Evolutionary conservation across 306 rosid genomes (phyloP).

Genomic region (Mimosa bimucronata): DNA sequence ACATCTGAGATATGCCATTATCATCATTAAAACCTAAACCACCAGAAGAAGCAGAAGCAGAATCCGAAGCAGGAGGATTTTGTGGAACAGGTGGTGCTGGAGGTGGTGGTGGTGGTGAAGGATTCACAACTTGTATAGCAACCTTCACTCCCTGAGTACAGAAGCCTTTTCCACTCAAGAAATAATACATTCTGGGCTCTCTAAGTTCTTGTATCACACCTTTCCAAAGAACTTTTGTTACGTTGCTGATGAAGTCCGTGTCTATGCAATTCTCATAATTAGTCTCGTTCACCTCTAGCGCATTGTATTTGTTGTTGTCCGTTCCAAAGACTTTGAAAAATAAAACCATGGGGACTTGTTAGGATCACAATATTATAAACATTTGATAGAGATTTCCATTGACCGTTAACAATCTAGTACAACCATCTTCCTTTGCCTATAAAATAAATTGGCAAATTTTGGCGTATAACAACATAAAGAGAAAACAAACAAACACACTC

Average conservation of each 20-base stretch:
- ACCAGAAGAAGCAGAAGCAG: constrained; percentile 14
- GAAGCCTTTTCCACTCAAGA: constrained; percentile 55
- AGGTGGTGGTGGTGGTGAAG: constrained; percentile 6
- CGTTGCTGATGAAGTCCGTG: constrained; percentile 50
- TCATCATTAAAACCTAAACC: background rate
- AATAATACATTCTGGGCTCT: constrained; percentile 55
- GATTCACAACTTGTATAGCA: constrained; percentile 40
- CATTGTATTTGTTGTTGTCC: constrained; percentile 53
- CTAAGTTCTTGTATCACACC: constrained; percentile 56
- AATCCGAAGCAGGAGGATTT: background rate
- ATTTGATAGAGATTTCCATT: too few relatives aligned
- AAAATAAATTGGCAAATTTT: too few relatives aligned
- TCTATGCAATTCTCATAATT: constrained; percentile 60
- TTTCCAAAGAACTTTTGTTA: too few relatives aligned
- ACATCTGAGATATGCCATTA: background rate
- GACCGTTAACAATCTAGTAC: too few relatives aligned
- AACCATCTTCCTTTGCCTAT: too few relatives aligned
- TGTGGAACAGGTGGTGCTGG: constrained; percentile 32
- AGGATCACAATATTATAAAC: too few relatives aligned
- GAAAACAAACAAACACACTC: too few relatives aligned
- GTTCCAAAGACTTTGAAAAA: constrained; percentile 53
- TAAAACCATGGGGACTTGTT: too few relatives aligned
- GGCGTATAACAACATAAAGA: too few relatives aligned
- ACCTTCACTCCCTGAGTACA: constrained; percentile 62
- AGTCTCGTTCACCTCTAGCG: constrained; percentile 69